These are phyloP conservation scores for Leccinum idahoense DNA, from an alignment of 1,284 basidiomycete species.

Conservation along the genomic window DNA sequence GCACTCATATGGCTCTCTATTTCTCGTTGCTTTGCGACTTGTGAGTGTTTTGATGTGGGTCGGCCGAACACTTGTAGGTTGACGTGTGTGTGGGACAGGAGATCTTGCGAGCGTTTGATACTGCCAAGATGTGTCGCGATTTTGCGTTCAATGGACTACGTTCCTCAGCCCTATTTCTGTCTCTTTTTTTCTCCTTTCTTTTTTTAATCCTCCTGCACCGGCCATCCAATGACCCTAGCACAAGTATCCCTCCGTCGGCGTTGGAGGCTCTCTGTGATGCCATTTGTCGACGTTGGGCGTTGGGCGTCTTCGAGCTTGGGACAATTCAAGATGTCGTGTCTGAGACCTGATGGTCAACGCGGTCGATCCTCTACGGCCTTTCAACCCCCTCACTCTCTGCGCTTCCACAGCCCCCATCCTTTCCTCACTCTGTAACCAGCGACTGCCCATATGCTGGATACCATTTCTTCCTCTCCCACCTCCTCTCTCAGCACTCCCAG, in stretches of 20 bases:
- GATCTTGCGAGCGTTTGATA: conserved; percentile 12
- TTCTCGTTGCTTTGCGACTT: conserved; percentile 16
- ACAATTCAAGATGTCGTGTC: conserved; percentile 90
- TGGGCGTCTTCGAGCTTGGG: conserved; percentile 96
- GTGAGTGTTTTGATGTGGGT: conserved; percentile 15
- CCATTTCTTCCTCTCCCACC: too few relatives aligned
- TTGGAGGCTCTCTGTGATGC: conserved; percentile 73
- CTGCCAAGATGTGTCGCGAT: conserved; percentile 14
- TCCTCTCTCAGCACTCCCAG: too few relatives aligned
- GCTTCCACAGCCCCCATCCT: too few relatives aligned
- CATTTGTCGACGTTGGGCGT: conserved; percentile 61
- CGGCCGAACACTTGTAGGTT: not conserved
- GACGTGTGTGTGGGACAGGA: conserved; percentile 4
- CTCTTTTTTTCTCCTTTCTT: not conserved
- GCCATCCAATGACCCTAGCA: too few relatives aligned
- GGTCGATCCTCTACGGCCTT: not conserved
- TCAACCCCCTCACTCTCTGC: too few relatives aligned
- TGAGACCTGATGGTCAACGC: conserved; percentile 56
- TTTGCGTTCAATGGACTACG: conserved; percentile 22
- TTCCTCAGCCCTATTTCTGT: not conserved
- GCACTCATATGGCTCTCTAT: conserved; percentile 17
- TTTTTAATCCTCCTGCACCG: too few relatives aligned
- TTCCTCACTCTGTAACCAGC: too few relatives aligned
- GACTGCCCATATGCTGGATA: too few relatives aligned
- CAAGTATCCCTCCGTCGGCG: conserved; percentile 49